Conservation (phyloP, 805 yeast species). For the Limtongozyma cylindracea region DNA sequence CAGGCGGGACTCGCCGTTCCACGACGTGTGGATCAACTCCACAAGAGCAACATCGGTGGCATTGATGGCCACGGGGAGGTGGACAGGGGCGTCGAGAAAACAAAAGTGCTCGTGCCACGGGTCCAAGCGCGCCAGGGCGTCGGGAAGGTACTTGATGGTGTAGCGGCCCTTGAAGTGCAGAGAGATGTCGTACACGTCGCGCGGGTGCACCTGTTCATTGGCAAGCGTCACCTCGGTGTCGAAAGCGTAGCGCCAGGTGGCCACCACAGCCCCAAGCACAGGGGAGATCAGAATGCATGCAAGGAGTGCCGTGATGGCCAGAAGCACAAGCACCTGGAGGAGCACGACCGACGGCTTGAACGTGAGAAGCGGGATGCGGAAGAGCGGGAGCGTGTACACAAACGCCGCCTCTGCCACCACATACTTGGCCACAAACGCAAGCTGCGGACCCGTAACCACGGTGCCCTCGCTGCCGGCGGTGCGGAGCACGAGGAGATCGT, state of each 20-base stretch:
- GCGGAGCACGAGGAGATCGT: slow-evolving; percentile 38
- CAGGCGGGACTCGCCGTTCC: too few relatives aligned
- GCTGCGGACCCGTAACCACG: too few relatives aligned
- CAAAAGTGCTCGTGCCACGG: slow-evolving; percentile 21
- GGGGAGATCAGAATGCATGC: slow-evolving; percentile 26
- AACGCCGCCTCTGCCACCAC: slow-evolving; percentile 47
- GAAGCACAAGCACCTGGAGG: slow-evolving; percentile 17
- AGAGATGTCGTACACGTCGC: slow-evolving; percentile 15
- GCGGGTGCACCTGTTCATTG: slow-evolving; percentile 17
- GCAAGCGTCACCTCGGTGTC: slow-evolving; percentile 23
- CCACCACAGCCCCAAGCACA: slow-evolving; percentile 8
- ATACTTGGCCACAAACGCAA: slow-evolving; percentile 54
- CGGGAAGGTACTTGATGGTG: slow-evolving; percentile 74
- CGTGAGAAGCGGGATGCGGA: slow-evolving; percentile 53
- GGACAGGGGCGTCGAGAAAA: slow-evolving; percentile 5
- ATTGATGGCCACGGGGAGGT: slow-evolving; percentile 56
- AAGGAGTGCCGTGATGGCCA: slow-evolving; percentile 24
- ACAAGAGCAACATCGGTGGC: slow-evolving; percentile 51
- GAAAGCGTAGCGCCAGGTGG: slow-evolving; percentile 17
- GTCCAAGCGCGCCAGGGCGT: slow-evolving; percentile 64
- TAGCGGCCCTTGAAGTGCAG: slow-evolving; percentile 67
- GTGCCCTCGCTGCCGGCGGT: slow-evolving; percentile 20
- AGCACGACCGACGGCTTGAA: slow-evolving; percentile 33
- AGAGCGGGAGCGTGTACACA: slow-evolving; percentile 42
- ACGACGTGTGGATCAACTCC: slow-evolving; percentile 36